Base-by-base conservation (phyloP, 495 filamentous ascomycete genomes). In the Penicillium daleae region DNA sequence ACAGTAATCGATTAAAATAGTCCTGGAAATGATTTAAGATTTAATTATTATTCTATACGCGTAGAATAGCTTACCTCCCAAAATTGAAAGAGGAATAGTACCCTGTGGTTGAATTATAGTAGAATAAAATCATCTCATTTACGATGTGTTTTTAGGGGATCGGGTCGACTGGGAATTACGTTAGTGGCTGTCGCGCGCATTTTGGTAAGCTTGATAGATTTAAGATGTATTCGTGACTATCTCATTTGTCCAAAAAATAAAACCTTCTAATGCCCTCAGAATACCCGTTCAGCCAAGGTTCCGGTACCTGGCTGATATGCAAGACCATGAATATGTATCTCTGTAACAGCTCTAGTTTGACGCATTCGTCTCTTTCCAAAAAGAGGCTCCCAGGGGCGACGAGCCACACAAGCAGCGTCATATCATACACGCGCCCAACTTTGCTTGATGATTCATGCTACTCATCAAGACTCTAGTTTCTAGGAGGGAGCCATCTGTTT, bases 401-500 rank as follows among this genome's bases (percentile, higher is more conserved):
- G 35, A 39, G 17, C 17, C 7, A 33, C 6, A 33, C 32, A 3
- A 10, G 32, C 32, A 4, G 35, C 10, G 13, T 5, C 35, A 17
- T 39, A 15, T 37, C 10, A 12, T 37, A 37, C 33, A 1, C 10
- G 4, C n/a, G 12, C 0, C 5, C 9, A 37, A 2, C 12, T 12
- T 2, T 37, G 4, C 6, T 37, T 15, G 33, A 37, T 37, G 9
- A 4, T 37, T 37, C 1, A 0, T 15, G 33, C 13, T 12, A 39
- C 35, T 39, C 13, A 4, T 12, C 17, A 17, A 5, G 13, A 39
- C 13, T 5, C 35, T 17, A 39, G 21, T 3, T 10, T 7, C 12
- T 49, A 26, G 19, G 22, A 21, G 19, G 1, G 1, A 53, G 6
- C 27, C 35, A 63, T 66, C 2, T 56, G 60, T 9, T 63, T 39